A percentile compares a stretch with the other conserved stretches of the same genome.
These are phyloP conservation scores for Ensete glaucum DNA, from an alignment of 176 grass and related monocot species.

Conservation along the genomic window DNA sequence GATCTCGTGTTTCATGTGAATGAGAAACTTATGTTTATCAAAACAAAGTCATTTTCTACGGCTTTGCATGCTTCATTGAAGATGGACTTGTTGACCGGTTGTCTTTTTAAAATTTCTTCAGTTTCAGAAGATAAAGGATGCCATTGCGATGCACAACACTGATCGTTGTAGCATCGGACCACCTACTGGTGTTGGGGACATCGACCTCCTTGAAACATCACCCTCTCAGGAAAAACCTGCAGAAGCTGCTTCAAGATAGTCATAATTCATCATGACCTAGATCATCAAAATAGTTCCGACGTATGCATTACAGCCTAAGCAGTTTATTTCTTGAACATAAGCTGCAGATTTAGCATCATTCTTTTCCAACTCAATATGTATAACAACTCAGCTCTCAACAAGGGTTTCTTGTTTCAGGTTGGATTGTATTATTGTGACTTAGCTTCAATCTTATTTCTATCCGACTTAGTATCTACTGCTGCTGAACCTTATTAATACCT, in stretches of 20 bases:
- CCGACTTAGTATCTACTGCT: too few species aligned
- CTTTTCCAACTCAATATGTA: background rate
- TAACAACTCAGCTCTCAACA: background rate
- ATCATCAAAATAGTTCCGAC: background rate
- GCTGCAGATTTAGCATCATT: background rate
- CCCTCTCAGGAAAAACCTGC: background rate
- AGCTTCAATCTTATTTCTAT: too few species aligned
- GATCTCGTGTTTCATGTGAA: too few species aligned
- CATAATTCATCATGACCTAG: background rate
- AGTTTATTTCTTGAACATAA: background rate
- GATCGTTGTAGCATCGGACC: conserved; percentile 8
- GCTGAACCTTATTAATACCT: too few species aligned
- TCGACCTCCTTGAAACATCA: background rate
- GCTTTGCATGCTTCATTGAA: background rate
- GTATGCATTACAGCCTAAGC: background rate
- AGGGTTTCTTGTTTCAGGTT: too few species aligned
- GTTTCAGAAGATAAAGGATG: conserved; percentile 15
- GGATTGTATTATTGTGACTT: too few species aligned
- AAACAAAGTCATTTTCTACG: background rate
- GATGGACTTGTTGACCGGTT: background rate
- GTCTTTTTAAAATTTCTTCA: background rate
- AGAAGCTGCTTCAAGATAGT: conserved; percentile 6
- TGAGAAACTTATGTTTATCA: too few species aligned
- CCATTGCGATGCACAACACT: background rate
- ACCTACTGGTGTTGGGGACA: background rate